Evolutionary conservation across 2,329 filamentous ascomycete genomes (phyloP).

Genomic region (Ophiocordyceps sinensis): DNA sequence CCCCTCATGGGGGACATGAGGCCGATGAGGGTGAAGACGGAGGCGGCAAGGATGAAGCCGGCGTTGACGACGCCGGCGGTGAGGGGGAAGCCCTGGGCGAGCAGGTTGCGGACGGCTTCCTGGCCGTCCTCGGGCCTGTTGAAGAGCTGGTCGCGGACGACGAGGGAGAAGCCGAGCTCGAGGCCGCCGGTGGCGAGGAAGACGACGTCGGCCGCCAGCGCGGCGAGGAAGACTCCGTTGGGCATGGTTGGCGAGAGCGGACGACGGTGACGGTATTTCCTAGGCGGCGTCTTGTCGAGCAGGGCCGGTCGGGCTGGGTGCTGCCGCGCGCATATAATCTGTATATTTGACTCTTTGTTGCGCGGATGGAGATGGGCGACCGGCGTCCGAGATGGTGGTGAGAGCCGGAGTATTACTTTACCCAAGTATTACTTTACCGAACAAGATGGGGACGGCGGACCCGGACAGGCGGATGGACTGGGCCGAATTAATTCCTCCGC

Average conservation of each 20-base stretch:
- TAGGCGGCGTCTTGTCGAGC: neutral
- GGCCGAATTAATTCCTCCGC: too few species aligned
- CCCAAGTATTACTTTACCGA: too few species aligned
- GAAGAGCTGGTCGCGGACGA: slow-evolving; percentile 32
- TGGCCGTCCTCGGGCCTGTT: slow-evolving; percentile 27
- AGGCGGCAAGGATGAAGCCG: slow-evolving; percentile 55
- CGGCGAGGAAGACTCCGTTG: slow-evolving; percentile 38
- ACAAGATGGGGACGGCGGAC: too few species aligned
- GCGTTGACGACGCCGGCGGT: slow-evolving; percentile 59
- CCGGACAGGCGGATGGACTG: neutral
- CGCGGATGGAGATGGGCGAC: too few species aligned
- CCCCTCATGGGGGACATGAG: slow-evolving; percentile 50
- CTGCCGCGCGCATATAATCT: neutral
- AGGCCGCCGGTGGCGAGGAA: slow-evolving; percentile 39
- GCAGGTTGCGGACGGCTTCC: slow-evolving; percentile 33
- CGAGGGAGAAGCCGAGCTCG: slow-evolving; percentile 39
- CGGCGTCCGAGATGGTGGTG: too few species aligned
- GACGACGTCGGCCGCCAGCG: slow-evolving; percentile 31
- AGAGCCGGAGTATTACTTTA: too few species aligned
- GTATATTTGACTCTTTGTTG: too few species aligned
- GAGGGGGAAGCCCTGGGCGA: slow-evolving; percentile 39
- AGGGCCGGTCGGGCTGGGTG: neutral
- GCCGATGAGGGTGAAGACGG: slow-evolving; percentile 56
- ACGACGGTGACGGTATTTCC: neutral
- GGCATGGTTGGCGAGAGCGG: slow-evolving; percentile 25